A percentile compares a stretch with the other conserved stretches of the same genome.
Conservation (phyloP, 176 grass and related monocot species). For the Oryza longistaminata region DNA sequence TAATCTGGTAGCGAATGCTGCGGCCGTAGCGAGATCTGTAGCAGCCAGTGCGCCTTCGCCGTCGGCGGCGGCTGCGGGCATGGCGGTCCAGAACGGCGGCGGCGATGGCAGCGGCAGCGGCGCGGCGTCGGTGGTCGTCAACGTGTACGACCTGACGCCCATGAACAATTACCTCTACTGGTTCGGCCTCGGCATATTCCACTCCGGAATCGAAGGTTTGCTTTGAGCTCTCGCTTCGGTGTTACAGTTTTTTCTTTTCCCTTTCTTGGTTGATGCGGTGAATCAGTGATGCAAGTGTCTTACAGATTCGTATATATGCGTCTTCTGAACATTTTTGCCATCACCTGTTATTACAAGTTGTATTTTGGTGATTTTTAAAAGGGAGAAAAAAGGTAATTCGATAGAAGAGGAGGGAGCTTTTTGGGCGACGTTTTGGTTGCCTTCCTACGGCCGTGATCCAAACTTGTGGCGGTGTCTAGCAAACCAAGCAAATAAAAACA, state of each 20-base stretch:
- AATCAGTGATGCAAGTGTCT: neutral
- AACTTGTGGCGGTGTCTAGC: constrained; percentile 3
- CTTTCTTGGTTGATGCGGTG: neutral
- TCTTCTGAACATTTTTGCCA: neutral
- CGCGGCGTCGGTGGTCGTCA: constrained; percentile 49
- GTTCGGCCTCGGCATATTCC: constrained; percentile 73
- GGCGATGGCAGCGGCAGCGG: neutral
- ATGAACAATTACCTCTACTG: constrained; percentile 75
- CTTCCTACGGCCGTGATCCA: neutral
- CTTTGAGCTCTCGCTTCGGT: neutral
- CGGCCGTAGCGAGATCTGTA: constrained; percentile 23
- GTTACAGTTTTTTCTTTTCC: neutral
- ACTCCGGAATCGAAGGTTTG: constrained; percentile 78
- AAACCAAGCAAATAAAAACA: neutral
- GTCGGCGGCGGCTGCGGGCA: neutral
- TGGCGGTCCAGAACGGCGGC: constrained; percentile 38
- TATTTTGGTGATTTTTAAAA: no score
- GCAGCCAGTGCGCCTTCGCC: neutral
- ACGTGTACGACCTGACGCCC: constrained; percentile 77
- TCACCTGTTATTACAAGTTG: neutral
- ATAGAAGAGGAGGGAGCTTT: neutral
- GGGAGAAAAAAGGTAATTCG: neutral
- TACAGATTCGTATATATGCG: neutral
- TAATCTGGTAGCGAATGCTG: constrained; percentile 30
- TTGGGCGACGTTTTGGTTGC: neutral